Base-by-base conservation (phyloP, 2,329 filamentous ascomycete genomes). In the Cytospora piceicola region DNA sequence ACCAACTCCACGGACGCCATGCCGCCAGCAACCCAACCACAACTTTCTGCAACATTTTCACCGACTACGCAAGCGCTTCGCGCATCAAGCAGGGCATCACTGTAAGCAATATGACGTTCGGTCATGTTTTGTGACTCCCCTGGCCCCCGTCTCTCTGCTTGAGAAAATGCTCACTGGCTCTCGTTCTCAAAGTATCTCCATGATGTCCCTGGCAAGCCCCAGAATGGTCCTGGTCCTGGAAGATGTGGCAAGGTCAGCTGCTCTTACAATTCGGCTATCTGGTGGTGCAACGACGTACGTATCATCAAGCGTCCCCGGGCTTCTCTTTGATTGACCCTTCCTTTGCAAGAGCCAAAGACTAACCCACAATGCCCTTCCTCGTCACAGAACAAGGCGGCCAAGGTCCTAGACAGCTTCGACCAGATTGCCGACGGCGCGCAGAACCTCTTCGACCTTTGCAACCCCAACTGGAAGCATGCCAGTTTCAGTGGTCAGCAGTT, bases 201-300 rank as follows among this genome's bases (percentile, higher is more conserved):
- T 0, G 17, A 49, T 2, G 30, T 72, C 11, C 22, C 32, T 11
- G 69, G 71, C 7, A 59, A 58, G 42, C 67, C 71, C 2, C 58
- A 20, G 15, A 63, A 62, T 22, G 63, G 64, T 3, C 64, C 68
- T 0, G 71, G 71, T 4, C 69, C 69, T 5, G 63, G 60, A 11
- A 60, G 52, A 17, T 72, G 71, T 51, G 66, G 61, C 12, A 67
- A 67, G 1, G 70, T 72, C 14, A 72, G 70, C 46, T 73, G 72
- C 54, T 65, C 62, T 0, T 69, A 62, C 11, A 58, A 60, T 0
- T 58, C 68, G 2, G 70, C 65, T 4, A 72, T 73, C 52, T 69
- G 49, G n/a, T 72, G 70, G 70, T 73, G 72, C 60, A 73, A 73
- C 56, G 67, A 72, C 20, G 71, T 72, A 57, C 65, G 68, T 68